Evolutionary conservation across 2,329 filamentous ascomycete genomes (phyloP), one percentile per base, ranked within the genome.

Genomic region (Thyridium curvatum): DNA sequence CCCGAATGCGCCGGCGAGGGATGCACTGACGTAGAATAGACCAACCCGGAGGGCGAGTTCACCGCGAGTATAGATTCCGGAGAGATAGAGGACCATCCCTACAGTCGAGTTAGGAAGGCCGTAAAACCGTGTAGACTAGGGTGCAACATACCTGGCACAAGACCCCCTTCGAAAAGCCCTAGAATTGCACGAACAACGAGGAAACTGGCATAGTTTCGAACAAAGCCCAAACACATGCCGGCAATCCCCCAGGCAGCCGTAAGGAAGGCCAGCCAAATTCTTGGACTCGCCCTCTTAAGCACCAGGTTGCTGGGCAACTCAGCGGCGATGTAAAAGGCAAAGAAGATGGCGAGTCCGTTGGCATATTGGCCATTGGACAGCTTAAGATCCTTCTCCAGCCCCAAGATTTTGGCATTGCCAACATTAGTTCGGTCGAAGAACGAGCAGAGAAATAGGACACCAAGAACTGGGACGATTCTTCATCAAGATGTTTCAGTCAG

Each of bases 1-100:
- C 51, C 82, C 82, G 42, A 86, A 86, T 0, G 79, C 86, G 1
- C 86, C 86, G 0, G 84, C 84, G 0, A 90, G 62, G 0, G 86
- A 84, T 0, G 86, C 86, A 2, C 78, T 77, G 1, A 78, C 82
- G 52, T 83, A 85, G 50, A 85, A 84, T 6, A 84, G 61, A 21
- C 79, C 81, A 36, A 85, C 79, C 4, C 81, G 66, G 30, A 82
- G 55, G 1, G 77, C 76, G 44, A 83, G 62, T 46, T 83, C 77
- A 1, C 69, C 64, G 14, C 78, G 65, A 14, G 68, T 72, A 48
- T 84, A 80, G 45, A 84, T 71, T 7, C 69, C 66, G 0, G 78
- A 81, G 12, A 86, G 66, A 49, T 85, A 85, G 2, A 86, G 60
- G 1, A 83, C 35, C 67, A 85, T 84, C 34, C 80, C 21, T 26